Percentiles rank a stretch among this genome's conserved stretches.
Conservation (phyloP, 306 rosid species). For the Hylodesmum podocarpum region DNA sequence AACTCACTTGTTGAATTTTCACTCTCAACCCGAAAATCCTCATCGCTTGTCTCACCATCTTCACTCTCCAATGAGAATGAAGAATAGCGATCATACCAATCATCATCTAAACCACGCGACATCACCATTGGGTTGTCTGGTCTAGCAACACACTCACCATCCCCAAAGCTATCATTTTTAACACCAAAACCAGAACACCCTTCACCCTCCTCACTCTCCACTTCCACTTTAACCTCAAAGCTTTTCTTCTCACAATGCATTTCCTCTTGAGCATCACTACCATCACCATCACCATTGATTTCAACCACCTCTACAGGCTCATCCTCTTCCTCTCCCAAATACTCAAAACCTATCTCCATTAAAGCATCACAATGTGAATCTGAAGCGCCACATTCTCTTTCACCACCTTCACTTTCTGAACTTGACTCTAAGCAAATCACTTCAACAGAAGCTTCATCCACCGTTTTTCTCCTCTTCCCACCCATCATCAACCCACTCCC, state of each 20-base stretch:
- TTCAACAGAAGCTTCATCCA: background rate
- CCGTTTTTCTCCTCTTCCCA: background rate
- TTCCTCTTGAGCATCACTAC: background rate
- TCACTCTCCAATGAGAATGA: background rate
- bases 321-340: background rate
- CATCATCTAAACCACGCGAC: background rate
- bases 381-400: background rate
- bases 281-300: background rate
- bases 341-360: background rate
- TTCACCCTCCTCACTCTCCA: background rate
- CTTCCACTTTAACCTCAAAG: background rate
- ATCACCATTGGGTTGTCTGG: background rate
- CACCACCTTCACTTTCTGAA: background rate
- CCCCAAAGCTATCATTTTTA: background rate
- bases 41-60: background rate
- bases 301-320: background rate
- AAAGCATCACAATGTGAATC: background rate
- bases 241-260: background rate
- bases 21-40: slow-evolving; percentile 5
- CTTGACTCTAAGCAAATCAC: background rate
- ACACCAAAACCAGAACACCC: background rate
- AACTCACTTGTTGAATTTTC: background rate
- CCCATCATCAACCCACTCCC: background rate
- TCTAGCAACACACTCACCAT: background rate
- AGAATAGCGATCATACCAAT: background rate